A percentile compares a stretch with the other conserved stretches of the same genome.
phyloP scores from a whole-genome alignment of 169 alveolate genomes.

The Eimeria sp. region DNA sequence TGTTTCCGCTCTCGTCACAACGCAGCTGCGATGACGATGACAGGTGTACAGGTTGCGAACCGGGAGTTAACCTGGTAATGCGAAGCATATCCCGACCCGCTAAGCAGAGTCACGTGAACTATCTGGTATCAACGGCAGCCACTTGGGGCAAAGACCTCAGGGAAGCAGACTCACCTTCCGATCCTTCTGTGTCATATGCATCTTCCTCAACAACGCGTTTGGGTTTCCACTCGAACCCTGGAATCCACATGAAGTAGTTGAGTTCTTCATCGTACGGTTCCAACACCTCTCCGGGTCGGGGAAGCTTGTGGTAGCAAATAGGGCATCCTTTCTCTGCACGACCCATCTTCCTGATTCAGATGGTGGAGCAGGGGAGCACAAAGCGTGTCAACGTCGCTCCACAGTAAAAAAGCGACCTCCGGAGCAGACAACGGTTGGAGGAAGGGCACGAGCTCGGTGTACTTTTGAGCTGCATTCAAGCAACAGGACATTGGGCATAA shows the following conservation, averaged over 20 bases:
- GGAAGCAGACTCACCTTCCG: constrained; percentile 26
- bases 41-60: too few species aligned
- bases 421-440: background rate
- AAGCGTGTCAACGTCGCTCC: background rate
- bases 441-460: background rate
- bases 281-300: constrained; percentile 86
- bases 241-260: constrained; percentile 89
- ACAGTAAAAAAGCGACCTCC: background rate
- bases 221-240: constrained; percentile 90
- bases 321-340: constrained; percentile 87
- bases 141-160: too few species aligned
- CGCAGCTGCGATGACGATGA: background rate
- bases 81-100: background rate
- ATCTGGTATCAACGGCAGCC: too few species aligned
- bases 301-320: constrained; percentile 86
- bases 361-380: background rate
- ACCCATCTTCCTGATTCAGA: constrained; percentile 52
- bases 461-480: background rate
- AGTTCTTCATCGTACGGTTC: constrained; percentile 88
- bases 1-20: background rate
- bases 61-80: too few species aligned
- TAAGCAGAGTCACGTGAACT: too few species aligned
- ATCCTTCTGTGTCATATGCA: constrained; percentile 74
- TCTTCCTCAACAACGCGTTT: constrained; percentile 85
- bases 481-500: background rate